Evolutionary conservation across 1,284 basidiomycete genomes (phyloP).

Genomic region (Pascua sp.): DNA sequence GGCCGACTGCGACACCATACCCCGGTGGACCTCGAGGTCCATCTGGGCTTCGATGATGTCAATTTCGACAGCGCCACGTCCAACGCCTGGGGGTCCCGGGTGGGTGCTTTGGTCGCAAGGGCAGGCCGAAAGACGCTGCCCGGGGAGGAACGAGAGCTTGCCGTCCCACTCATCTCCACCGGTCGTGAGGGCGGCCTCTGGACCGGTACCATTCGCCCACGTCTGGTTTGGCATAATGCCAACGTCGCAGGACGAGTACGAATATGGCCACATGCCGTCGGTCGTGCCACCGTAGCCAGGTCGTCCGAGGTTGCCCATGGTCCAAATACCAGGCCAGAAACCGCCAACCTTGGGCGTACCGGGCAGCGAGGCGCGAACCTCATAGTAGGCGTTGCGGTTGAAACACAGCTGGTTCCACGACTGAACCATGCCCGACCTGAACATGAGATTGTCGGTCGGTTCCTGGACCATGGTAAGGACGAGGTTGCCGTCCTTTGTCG

Average conservation of each 20-base stretch:
- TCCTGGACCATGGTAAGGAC: conserved; percentile 71
- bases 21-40: conserved; percentile 13
- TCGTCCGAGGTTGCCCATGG: conserved; percentile 52
- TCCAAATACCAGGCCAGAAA: conserved; percentile 55
- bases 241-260: conserved; percentile 43
- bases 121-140: conserved; percentile 55
- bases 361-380: conserved; percentile 42
- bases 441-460: conserved; percentile 69
- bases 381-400: conserved; percentile 45
- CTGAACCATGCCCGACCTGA: conserved; percentile 57
- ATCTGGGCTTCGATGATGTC: conserved; percentile 63
- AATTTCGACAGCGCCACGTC: conserved; percentile 63
- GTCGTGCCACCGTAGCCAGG: conserved; percentile 61
- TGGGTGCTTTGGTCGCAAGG: conserved; percentile 58
- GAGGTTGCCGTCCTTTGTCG: conserved; percentile 74
- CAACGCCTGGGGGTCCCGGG: conserved; percentile 59
- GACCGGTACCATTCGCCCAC: conserved; percentile 48
- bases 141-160: conserved; percentile 47
- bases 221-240: conserved; percentile 31
- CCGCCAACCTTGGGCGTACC: conserved; percentile 45
- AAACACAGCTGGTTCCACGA: conserved; percentile 54
- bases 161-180: conserved; percentile 31
- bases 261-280: conserved; percentile 66
- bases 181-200: conserved; percentile 41
- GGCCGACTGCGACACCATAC: conserved; percentile 29